phyloP scores from a whole-genome alignment of 2,329 filamentous ascomycete genomes.

The Nemania serpens region DNA sequence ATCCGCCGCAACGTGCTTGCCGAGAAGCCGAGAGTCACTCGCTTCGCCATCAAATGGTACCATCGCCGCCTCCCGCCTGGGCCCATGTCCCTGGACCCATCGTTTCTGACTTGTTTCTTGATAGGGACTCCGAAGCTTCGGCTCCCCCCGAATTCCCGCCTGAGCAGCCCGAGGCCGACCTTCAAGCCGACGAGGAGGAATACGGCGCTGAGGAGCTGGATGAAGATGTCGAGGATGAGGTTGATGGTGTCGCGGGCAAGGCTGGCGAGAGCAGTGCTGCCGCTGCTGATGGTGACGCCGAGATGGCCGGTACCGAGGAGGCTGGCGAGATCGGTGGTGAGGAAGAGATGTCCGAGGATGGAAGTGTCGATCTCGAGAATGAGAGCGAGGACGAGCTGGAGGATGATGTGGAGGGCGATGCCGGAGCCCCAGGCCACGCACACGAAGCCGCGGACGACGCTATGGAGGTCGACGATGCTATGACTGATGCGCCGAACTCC shows the following conservation, averaged over 20 bases:
- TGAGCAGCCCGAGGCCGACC: constrained; percentile 95
- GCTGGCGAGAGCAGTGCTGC: constrained; percentile 51
- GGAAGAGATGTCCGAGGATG: constrained; percentile 68
- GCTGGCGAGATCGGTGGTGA: constrained; percentile 59
- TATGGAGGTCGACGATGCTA: constrained; percentile 49
- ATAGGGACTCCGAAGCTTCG: constrained; percentile 95
- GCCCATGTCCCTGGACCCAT: not conserved
- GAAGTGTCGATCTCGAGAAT: constrained; percentile 73
- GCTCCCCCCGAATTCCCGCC: constrained; percentile 95
- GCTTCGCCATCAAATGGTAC: constrained; percentile 98
- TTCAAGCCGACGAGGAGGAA: constrained; percentile 79
- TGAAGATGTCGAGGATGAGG: constrained; percentile 62
- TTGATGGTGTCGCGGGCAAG: constrained; percentile 54
- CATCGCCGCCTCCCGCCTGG: constrained; percentile 37
- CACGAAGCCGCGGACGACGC: constrained; percentile 45
- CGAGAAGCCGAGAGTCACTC: constrained; percentile 95
- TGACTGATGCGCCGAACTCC: constrained; percentile 32
- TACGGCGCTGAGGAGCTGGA: constrained; percentile 92
- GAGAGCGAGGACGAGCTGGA: constrained; percentile 70
- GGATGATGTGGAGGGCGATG: constrained; percentile 57
- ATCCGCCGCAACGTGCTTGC: constrained; percentile 91
- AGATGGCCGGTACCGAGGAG: constrained; percentile 67
- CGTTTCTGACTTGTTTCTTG: constrained; percentile 9
- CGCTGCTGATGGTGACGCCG: constrained; percentile 64
- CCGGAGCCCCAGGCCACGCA: constrained; percentile 40